Evolutionary conservation across 208 protist genomes (phyloP).

Genomic region (Perkinsela sp.): DNA sequence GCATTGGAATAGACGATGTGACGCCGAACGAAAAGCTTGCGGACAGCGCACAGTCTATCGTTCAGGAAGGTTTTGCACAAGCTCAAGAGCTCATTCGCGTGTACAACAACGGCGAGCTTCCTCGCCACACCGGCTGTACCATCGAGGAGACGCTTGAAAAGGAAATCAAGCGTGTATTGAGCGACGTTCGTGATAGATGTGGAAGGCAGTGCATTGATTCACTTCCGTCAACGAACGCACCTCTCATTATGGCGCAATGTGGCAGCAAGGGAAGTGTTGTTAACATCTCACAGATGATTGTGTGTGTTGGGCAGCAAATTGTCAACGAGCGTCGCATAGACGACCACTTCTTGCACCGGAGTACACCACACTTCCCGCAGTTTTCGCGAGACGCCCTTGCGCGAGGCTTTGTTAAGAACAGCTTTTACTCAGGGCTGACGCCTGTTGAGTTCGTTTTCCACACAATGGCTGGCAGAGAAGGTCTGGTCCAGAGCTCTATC

Average conservation of each 20-base stretch:
- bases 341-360: conserved; percentile 84
- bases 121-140: conserved; percentile 72
- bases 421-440: conserved; percentile 89
- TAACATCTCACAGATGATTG: conserved; percentile 99
- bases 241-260: conserved; percentile 96
- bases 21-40: conserved; percentile 60
- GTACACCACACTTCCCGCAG: conserved; percentile 89
- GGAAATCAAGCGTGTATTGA: conserved; percentile 77
- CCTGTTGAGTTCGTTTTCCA: conserved; percentile 99
- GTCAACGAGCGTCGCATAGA: conserved; percentile 85
- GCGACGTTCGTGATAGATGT: conserved; percentile 82
- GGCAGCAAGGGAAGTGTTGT: conserved; percentile 86
- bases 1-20: conserved; percentile 92
- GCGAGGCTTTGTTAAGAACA: conserved; percentile 93
- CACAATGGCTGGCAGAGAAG: conserved; percentile 91
- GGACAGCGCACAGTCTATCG: conserved; percentile 56
- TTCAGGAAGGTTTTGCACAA: conserved; percentile 65
- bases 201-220: conserved; percentile 79
- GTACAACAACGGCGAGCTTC: conserved; percentile 66
- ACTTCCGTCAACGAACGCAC: conserved; percentile 78
- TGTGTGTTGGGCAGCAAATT: conserved; percentile 94
- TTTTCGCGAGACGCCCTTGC: conserved; percentile 47
- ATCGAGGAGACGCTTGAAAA: conserved; percentile 73
- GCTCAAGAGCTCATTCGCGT: conserved; percentile 68
- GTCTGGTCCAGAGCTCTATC: conserved; percentile 96